Conservation (phyloP, 2,329 filamentous ascomycete species). For the Aspergillus flavus region DNA sequence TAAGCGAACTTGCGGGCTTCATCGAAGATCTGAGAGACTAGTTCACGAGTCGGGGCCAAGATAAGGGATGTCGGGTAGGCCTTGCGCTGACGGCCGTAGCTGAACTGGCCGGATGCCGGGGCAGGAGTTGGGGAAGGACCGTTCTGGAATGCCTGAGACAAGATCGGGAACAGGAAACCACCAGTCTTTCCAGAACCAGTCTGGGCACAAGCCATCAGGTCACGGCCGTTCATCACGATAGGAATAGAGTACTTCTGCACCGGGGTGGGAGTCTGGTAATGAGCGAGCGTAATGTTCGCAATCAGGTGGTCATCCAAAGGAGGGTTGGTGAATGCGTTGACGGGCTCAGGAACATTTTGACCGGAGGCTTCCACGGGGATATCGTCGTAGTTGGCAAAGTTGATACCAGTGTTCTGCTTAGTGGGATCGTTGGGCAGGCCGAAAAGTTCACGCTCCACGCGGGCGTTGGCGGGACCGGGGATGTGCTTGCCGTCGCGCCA, state of each 20-base stretch:
- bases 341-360: constrained; percentile 87
- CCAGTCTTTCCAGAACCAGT: constrained; percentile 99
- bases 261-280: constrained; percentile 93
- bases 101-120: constrained; percentile 61
- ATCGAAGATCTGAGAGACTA: constrained; percentile 98
- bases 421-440: constrained; percentile 86
- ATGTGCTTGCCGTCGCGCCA: constrained; percentile 98
- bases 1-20: constrained; percentile 98
- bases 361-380: constrained; percentile 98
- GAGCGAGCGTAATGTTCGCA: constrained; percentile 88
- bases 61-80: constrained; percentile 96
- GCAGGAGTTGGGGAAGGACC: constrained; percentile 74
- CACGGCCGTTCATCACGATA: constrained; percentile 96
- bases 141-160: constrained; percentile 93
- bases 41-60: constrained; percentile 93
- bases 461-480: constrained; percentile 82
- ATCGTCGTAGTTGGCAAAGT: constrained; percentile 99
- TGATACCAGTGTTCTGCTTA: constrained; percentile 98
- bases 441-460: constrained; percentile 93
- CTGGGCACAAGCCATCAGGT: constrained; percentile 99
- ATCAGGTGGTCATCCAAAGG: constrained; percentile 93
- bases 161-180: constrained; percentile 98
- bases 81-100: constrained; percentile 93
- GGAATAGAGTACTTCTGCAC: constrained; percentile 99
- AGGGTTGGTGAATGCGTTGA: constrained; percentile 87